phyloP scores from a whole-genome alignment of 2,329 filamentous ascomycete species.

The Cadophora luteo-olivacea region DNA sequence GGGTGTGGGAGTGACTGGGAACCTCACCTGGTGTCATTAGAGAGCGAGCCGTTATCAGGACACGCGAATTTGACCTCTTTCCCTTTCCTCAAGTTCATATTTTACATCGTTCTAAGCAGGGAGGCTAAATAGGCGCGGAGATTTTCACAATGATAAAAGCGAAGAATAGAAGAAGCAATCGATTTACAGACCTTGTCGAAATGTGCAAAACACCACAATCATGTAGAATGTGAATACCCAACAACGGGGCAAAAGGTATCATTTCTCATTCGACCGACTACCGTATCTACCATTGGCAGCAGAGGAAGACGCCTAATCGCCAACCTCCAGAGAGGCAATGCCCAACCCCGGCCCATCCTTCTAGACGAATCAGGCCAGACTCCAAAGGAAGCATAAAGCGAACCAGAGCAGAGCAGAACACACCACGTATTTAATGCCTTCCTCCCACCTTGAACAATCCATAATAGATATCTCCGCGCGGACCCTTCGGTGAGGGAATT shows the following conservation, averaged over 20 bases:
- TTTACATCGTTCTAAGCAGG: background rate
- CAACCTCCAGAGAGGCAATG: background rate
- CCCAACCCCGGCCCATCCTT: background rate
- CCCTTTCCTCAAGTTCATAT: background rate
- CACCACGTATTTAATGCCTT: background rate
- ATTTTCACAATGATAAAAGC: background rate
- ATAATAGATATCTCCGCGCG: background rate
- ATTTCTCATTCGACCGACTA: conserved; percentile 13
- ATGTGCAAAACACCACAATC: too few species aligned
- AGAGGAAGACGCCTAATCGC: background rate
- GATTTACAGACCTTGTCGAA: background rate
- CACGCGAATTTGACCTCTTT: background rate
- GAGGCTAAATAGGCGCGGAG: background rate
- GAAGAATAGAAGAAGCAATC: background rate
- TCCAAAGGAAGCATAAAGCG: background rate
- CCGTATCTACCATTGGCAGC: background rate
- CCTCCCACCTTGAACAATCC: background rate
- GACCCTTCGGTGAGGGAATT: conserved; percentile 15
- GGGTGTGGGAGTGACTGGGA: too few species aligned
- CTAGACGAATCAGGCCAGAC: background rate
- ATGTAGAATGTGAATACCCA: too few species aligned
- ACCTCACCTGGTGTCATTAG: too few species aligned
- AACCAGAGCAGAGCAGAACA: background rate
- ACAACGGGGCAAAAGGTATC: background rate
- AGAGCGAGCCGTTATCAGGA: too few species aligned